phyloP scores from a whole-genome alignment of 805 yeast species.

The Candida ortonii region DNA sequence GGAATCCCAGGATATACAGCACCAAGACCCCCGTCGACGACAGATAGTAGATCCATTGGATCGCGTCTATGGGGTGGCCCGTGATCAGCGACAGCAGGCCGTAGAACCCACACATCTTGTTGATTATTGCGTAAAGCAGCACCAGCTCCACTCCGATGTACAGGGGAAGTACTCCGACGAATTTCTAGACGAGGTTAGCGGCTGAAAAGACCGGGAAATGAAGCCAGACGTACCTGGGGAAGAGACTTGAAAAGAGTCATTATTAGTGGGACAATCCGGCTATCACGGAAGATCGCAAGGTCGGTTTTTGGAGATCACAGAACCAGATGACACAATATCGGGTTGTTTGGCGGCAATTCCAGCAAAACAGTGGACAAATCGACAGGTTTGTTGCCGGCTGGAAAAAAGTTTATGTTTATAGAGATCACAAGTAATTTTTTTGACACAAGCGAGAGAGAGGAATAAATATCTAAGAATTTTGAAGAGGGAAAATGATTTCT shows the following conservation, averaged over 20 bases:
- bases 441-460: no score
- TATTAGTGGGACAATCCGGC: no score
- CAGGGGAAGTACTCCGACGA: slow-evolving; percentile 53
- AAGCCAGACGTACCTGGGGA: slow-evolving; percentile 20
- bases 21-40: slow-evolving; percentile 62
- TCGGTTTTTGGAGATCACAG: no score
- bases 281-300: no score
- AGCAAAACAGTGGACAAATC: no score
- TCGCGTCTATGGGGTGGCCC: slow-evolving; percentile 77
- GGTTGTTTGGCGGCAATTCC: no score
- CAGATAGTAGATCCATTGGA: slow-evolving; percentile 80
- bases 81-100: slow-evolving; percentile 85
- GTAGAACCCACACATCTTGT: slow-evolving; percentile 85
- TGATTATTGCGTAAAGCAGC: slow-evolving; percentile 70
- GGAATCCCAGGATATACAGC: slow-evolving; percentile 59
- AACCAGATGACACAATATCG: no score
- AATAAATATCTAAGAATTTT: no score
- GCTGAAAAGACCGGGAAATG: not conserved
- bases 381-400: no score
- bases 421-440: no score
- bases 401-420: no score
- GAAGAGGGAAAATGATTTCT: no score
- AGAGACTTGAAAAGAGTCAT: slow-evolving; percentile 18
- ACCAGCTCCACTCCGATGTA: slow-evolving; percentile 85
- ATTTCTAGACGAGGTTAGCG: slow-evolving; percentile 10